Evolutionary conservation across 169 alveolate genomes (phyloP).

Genomic region (Eimeria maxima): DNA sequence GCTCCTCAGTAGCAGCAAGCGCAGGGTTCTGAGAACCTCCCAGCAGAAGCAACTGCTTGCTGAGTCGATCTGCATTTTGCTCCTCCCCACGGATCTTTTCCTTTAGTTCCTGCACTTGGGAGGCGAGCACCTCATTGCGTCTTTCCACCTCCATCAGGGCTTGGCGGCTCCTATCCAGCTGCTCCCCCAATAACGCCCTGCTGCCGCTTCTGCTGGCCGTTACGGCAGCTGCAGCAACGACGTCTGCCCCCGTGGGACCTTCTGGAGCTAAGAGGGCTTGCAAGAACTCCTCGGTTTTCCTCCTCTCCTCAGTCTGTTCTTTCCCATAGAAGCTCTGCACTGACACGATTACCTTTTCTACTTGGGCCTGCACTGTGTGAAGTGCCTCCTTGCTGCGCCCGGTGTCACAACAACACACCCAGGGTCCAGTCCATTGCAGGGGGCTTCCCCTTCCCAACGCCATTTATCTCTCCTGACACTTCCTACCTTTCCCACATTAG

Average conservation of each 20-base stretch:
- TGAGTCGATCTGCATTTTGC: constrained; percentile 52
- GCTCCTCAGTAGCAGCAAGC: constrained; percentile 1
- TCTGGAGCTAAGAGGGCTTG: constrained; percentile 16
- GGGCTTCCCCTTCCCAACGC: background rate
- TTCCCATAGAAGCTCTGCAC: constrained; percentile 51
- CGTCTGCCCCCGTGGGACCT: background rate
- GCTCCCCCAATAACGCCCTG: constrained; percentile 64
- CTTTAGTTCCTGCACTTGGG: constrained; percentile 59
- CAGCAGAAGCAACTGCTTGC: constrained; percentile 57
- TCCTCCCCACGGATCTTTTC: constrained; percentile 10
- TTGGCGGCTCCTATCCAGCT: background rate
- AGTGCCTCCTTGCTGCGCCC: constrained; percentile 40
- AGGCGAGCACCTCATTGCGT: constrained; percentile 36
- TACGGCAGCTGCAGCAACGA: background rate
- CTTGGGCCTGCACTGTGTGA: background rate
- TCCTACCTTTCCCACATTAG: background rate
- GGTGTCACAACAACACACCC: background rate
- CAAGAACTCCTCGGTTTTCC: background rate
- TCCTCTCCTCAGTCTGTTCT: constrained; percentile 13
- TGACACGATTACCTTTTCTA: background rate
- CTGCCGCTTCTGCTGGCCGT: background rate
- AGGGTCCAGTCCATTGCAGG: background rate
- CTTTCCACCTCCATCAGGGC: constrained; percentile 25
- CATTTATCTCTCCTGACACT: background rate
- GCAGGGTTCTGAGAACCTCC: constrained; percentile 42